These are phyloP conservation scores for Neoscytalidium dimidiatum DNA, from an alignment of 2,329 filamentous ascomycete genomes.

Conservation along the genomic window DNA sequence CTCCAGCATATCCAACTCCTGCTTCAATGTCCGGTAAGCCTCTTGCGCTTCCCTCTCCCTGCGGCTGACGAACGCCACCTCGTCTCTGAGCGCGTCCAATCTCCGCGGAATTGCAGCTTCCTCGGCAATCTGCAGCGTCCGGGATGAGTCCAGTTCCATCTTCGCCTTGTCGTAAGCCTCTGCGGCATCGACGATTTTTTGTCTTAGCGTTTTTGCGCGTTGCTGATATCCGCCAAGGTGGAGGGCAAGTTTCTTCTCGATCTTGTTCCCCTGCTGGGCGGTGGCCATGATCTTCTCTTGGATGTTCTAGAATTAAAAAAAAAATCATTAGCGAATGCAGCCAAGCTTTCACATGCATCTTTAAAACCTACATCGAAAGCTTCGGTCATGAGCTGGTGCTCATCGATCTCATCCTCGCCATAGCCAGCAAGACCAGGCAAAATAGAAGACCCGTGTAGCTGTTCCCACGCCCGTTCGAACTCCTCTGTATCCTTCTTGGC, in stretches of 20 bases:
- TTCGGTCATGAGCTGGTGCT: conserved; percentile 64
- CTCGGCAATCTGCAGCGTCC: conserved; percentile 76
- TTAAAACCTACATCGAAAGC: conserved; percentile 69
- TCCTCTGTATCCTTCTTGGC: conserved; percentile 52
- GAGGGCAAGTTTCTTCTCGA: conserved; percentile 89
- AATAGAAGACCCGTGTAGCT: conserved; percentile 47
- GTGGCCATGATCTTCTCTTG: conserved; percentile 72
- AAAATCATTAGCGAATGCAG: conserved; percentile 8
- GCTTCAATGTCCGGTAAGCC: conserved; percentile 71
- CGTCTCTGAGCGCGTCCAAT: conserved; percentile 74
- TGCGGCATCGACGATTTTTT: conserved; percentile 76
- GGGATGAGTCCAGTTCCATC: conserved; percentile 72
- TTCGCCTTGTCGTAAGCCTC: conserved; percentile 73
- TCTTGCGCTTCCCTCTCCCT: conserved; percentile 92
- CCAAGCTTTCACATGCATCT: not conserved
- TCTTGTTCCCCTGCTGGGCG: conserved; percentile 79
- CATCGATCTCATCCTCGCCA: conserved; percentile 72
- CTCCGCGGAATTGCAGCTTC: conserved; percentile 72
- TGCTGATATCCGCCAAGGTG: conserved; percentile 90
- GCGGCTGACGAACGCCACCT: conserved; percentile 77
- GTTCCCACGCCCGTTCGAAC: conserved; percentile 56
- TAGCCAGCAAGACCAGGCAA: conserved; percentile 83
- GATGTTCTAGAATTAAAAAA: conserved; percentile 58
- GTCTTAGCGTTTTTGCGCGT: conserved; percentile 75
- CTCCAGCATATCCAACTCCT: conserved; percentile 70